Percentiles rank a stretch among this genome's conserved stretches.
These are phyloP conservation scores for Starmerella roubikii DNA, from an alignment of 805 yeast genomes.

Conservation along the genomic window DNA sequence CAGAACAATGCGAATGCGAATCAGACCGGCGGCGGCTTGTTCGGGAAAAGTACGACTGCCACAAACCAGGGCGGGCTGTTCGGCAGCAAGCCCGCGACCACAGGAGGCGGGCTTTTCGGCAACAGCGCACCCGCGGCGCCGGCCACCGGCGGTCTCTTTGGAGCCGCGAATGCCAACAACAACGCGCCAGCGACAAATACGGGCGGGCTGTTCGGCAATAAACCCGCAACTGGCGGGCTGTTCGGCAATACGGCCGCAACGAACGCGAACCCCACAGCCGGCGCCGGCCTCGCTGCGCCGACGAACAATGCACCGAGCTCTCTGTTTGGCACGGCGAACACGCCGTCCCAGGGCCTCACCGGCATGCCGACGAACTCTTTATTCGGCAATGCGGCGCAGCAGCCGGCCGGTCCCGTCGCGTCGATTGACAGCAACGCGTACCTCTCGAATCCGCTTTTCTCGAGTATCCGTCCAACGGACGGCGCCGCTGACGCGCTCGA, in stretches of 20 bases:
- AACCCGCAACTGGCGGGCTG: slow-evolving; percentile 21
- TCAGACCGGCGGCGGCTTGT: slow-evolving; percentile 1
- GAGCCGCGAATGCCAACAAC: slow-evolving; percentile 20
- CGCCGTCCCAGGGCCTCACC: not conserved
- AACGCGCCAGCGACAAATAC: slow-evolving; percentile 6
- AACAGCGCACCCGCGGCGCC: no score
- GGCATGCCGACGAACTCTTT: slow-evolving; percentile 1
- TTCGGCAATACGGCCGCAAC: slow-evolving; percentile 23
- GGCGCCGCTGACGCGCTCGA: not conserved
- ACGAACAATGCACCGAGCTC: slow-evolving; percentile 10
- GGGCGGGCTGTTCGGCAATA: slow-evolving; percentile 30
- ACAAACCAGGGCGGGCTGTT: slow-evolving; percentile 2
- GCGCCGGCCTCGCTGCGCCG: slow-evolving; percentile 3
- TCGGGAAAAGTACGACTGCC: not conserved
- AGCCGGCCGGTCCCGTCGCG: slow-evolving; percentile 26
- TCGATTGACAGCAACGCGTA: slow-evolving; percentile 50
- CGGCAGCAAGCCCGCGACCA: slow-evolving; percentile 22
- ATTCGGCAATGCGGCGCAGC: slow-evolving; percentile 24
- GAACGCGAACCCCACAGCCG: slow-evolving; percentile 8
- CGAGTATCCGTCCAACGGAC: slow-evolving; percentile 2
- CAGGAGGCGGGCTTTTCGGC: slow-evolving; percentile 22
- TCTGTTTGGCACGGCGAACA: slow-evolving; percentile 24
- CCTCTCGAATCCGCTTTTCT: slow-evolving; percentile 61
- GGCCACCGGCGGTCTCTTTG: slow-evolving; percentile 27
- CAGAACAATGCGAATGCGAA: slow-evolving; percentile 1